Conservation (phyloP, 192 early-diverging fungal genomes). For the Rhizoclosmatium globosum region DNA sequence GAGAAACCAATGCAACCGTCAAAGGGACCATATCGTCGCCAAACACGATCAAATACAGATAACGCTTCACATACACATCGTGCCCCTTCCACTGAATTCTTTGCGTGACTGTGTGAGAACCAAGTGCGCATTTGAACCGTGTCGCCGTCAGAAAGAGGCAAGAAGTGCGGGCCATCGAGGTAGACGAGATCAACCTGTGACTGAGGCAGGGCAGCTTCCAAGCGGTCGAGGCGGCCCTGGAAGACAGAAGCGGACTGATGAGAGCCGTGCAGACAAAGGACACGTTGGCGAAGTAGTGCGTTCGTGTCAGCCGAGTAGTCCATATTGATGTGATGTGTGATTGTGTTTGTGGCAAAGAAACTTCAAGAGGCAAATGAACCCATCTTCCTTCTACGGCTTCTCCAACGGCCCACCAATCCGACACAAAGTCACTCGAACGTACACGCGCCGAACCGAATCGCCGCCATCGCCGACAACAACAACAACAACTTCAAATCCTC, state of each 20-base stretch:
- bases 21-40: conserved; percentile 32
- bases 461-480: background rate
- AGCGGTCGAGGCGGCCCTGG: conserved; percentile 14
- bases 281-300: conserved; percentile 13
- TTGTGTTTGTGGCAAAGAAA: too few relatives aligned
- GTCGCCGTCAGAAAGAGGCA: conserved; percentile 17
- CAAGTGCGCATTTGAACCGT: conserved; percentile 23
- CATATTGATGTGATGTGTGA: too few relatives aligned
- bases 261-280: conserved; percentile 35
- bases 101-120: conserved; percentile 17
- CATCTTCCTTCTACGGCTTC: too few relatives aligned
- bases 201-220: conserved; percentile 16
- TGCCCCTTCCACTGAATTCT: background rate
- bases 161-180: conserved; percentile 24
- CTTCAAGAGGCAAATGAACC: too few relatives aligned
- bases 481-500: background rate
- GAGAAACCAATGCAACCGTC: conserved; percentile 37
- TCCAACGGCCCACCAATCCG: too few relatives aligned
- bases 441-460: background rate
- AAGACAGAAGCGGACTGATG: conserved; percentile 29
- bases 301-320: background rate
- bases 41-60: background rate
- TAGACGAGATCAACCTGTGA: conserved; percentile 17
- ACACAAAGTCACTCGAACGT: background rate
- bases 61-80: conserved; percentile 10